Evolutionary conservation across 106 monocot genomes (phyloP).

Genomic region (Platanthera guangdongensis): DNA sequence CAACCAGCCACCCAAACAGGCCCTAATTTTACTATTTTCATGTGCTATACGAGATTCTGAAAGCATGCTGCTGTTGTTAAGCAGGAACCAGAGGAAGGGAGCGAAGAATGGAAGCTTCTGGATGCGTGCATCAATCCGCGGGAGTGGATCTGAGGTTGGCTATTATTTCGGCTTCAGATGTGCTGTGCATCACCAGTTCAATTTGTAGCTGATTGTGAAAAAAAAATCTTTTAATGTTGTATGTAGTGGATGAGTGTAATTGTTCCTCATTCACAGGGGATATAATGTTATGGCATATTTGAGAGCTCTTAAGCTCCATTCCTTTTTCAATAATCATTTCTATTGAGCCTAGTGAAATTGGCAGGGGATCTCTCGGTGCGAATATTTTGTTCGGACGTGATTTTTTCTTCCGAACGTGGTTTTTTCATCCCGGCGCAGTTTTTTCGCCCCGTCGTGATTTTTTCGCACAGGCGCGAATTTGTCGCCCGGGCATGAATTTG

Average conservation of each 20-base stretch:
- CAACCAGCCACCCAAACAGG: too few relatives aligned
- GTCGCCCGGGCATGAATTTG: too few relatives aligned
- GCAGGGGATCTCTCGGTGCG: not conserved
- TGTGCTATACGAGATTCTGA: not conserved
- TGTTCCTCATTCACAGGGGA: not conserved
- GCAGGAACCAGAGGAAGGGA: constrained; percentile 67
- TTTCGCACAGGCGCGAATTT: too few relatives aligned
- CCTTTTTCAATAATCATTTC: not conserved
- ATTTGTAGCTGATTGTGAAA: not conserved
- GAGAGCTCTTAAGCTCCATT: not conserved
- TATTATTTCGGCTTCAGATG: not conserved
- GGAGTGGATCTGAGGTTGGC: constrained; percentile 52
- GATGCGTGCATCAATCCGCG: constrained; percentile 86
- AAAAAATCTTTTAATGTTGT: too few relatives aligned
- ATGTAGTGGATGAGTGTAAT: too few relatives aligned
- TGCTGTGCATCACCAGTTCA: not conserved
- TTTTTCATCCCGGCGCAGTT: too few relatives aligned
- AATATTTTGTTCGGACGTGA: too few relatives aligned
- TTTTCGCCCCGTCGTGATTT: too few relatives aligned
- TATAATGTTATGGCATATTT: not conserved
- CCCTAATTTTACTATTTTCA: too few relatives aligned
- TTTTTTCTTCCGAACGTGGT: too few relatives aligned
- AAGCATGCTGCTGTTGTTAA: not conserved
- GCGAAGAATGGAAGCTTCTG: constrained; percentile 82
- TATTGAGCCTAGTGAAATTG: not conserved